These are phyloP conservation scores for Cordyceps fumosorosea DNA, from an alignment of 2,329 filamentous ascomycete species.

Conservation along the genomic window DNA sequence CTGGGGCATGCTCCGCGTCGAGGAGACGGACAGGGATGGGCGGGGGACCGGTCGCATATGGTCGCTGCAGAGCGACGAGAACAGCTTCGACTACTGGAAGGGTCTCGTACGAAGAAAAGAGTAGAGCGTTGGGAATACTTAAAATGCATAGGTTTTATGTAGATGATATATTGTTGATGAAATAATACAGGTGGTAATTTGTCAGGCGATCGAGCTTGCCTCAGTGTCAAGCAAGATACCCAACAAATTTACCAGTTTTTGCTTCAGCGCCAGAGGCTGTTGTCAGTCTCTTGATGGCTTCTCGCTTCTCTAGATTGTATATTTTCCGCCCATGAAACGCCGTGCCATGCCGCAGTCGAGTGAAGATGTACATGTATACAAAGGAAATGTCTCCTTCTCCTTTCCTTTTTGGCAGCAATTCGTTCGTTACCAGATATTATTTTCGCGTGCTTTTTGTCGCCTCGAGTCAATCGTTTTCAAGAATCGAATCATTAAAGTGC, in stretches of 20 bases:
- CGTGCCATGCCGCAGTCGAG: slow-evolving; percentile 48
- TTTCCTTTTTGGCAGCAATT: slow-evolving; percentile 3
- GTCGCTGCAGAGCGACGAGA: slow-evolving; percentile 89
- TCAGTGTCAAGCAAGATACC: not conserved
- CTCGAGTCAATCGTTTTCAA: not conserved
- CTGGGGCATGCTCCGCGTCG: slow-evolving; percentile 79
- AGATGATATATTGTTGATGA: slow-evolving; percentile 8
- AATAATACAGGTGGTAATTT: slow-evolving; percentile 9
- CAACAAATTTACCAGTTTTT: not conserved
- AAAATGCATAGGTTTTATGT: not conserved
- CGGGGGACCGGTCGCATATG: slow-evolving; percentile 69
- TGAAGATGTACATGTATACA: slow-evolving; percentile 45
- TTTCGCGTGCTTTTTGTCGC: not conserved
- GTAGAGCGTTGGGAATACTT: slow-evolving; percentile 27
- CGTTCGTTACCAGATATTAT: not conserved
- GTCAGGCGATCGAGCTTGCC: not conserved
- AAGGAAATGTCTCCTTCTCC: slow-evolving; percentile 17
- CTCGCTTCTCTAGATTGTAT: slow-evolving; percentile 19
- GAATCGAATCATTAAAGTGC: not conserved
- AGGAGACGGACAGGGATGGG: slow-evolving; percentile 72
- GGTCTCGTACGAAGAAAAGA: slow-evolving; percentile 78
- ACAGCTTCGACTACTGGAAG: slow-evolving; percentile 96
- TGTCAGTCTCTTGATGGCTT: slow-evolving; percentile 12
- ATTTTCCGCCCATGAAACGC: slow-evolving; percentile 31
- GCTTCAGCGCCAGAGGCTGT: not conserved